These are phyloP conservation scores for Suillus plorans DNA, from an alignment of 768 basidiomycete species.

Conservation along the genomic window DNA sequence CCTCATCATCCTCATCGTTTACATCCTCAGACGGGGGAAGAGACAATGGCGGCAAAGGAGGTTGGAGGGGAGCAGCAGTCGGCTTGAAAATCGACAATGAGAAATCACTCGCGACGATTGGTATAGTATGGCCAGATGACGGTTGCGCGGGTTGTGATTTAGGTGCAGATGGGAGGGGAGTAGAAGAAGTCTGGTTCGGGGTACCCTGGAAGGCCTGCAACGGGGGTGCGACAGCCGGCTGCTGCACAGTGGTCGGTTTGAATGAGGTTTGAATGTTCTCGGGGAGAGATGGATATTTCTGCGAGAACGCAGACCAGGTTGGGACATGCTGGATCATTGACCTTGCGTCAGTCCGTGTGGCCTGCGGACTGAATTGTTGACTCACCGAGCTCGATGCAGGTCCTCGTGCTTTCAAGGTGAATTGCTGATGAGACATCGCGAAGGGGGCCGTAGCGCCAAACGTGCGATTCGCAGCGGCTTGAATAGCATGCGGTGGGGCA, in stretches of 20 bases:
- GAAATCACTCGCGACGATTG: not conserved
- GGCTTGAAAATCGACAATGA: not conserved
- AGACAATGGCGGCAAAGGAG: not conserved
- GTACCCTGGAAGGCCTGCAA: not conserved
- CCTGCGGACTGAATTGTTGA: not conserved
- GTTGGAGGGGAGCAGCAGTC: not conserved
- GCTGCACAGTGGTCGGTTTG: not conserved
- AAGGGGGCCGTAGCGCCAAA: not conserved
- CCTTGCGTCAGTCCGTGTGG: not conserved
- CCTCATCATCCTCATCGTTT: not conserved
- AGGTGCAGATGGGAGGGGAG: not conserved
- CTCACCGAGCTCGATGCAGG: not conserved
- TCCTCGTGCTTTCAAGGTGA: not conserved
- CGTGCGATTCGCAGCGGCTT: not conserved
- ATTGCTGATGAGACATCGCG: not conserved
- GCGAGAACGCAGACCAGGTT: not conserved
- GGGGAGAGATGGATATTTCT: not conserved
- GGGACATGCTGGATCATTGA: not conserved
- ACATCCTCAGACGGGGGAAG: not conserved
- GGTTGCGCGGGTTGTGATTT: no score
- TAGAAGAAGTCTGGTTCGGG: not conserved
- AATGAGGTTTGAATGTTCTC: no score
- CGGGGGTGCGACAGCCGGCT: not conserved
- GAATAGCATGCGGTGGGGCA: not conserved
- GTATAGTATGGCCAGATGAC: not conserved